Percentiles rank a stretch among this genome's conserved stretches.
Conservation (phyloP, 2,329 filamentous ascomycete species). For the Ascosphaera apis region DNA sequence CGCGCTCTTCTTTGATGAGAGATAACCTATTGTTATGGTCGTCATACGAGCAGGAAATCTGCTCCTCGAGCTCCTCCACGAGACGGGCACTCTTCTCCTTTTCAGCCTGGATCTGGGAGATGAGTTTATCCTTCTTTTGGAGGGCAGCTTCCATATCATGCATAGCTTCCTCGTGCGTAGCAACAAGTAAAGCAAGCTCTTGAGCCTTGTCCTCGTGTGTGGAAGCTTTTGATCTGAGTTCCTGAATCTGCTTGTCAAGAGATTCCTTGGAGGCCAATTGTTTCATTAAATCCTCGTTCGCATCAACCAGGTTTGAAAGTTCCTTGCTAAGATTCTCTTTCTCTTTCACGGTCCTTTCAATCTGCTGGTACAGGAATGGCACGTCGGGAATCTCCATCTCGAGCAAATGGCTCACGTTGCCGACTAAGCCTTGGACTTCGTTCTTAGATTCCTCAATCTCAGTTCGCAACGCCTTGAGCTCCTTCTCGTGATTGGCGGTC, state of each 20-base stretch:
- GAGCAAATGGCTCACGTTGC: constrained; percentile 27
- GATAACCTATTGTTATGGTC: constrained; percentile 85
- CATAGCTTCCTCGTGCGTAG: constrained; percentile 23
- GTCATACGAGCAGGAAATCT: constrained; percentile 85
- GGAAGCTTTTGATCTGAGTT: constrained; percentile 17
- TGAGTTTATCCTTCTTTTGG: constrained; percentile 22
- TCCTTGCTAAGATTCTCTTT: constrained; percentile 21
- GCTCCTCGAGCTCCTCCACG: constrained; percentile 90
- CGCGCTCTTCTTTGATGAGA: constrained; percentile 51
- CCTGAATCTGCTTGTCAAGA: constrained; percentile 14
- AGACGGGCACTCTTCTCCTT: constrained; percentile 83
- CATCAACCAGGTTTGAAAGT: constrained; percentile 18
- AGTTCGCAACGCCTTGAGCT: constrained; percentile 34
- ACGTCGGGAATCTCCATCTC: constrained; percentile 27
- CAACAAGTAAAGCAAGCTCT: constrained; percentile 28
- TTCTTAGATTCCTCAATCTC: constrained; percentile 44
- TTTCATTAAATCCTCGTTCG: constrained; percentile 17
- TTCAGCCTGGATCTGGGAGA: constrained; percentile 31
- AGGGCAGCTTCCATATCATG: constrained; percentile 21
- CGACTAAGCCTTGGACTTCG: constrained; percentile 40
- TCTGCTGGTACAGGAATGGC: constrained; percentile 36
- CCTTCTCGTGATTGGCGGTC: constrained; percentile 35
- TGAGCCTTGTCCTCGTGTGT: constrained; percentile 30
- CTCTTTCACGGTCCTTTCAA: constrained; percentile 29
- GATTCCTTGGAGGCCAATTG: constrained; percentile 13